Evolutionary conservation across 208 protist genomes (phyloP), one percentile per base, ranked within the genome.

Genomic region (Lotmaria passim): DNA sequence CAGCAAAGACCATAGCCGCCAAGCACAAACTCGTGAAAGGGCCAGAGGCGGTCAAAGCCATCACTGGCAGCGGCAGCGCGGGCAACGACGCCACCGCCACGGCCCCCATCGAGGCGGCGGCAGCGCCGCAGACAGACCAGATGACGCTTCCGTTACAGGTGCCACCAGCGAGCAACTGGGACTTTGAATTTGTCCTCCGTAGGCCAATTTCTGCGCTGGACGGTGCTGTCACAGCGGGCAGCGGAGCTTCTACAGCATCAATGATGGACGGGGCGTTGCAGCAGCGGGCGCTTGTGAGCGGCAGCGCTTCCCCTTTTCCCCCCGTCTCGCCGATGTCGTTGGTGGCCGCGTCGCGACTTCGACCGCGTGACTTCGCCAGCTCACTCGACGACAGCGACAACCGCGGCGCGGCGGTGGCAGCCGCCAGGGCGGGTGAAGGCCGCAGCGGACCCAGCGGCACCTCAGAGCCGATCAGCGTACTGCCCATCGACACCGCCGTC

Each of bases 121-220:
- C 33, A 26, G 4, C 52, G 5, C 33, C 28, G n/a, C 30, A 28
- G 33, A 33, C 33, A 17, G 53, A 7, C 4, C 39, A 51, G 30
- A 4, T 64, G 15, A 44, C 36, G 21, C 44, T 44, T 2, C 59
- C 59, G 26, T 44, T 64, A 44, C 24, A 21, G 26, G 30, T n/a
- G 11, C 28, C 41, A 0, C 2, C 44, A 17, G 7, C 21, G 8
- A 36, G 55, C 19, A 75, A 72, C 33, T 84, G 80, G 84, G 72
- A 79, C 21, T 89, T 89, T 60, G 84, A 86, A 8, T 89, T 89
- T 77, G 78, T 86, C 10, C 80, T 89, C 56, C 76, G 80, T 31
- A 73, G 66, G n/a, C 33, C 79, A 41, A 59, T 38, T 8, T 79
- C 46, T 14, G 21, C 38, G 34, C 21, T 47, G 8, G 55, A 39